Conservation (phyloP, 2,329 filamentous ascomycete species). For the Byssoonygena ceratinophila region DNA sequence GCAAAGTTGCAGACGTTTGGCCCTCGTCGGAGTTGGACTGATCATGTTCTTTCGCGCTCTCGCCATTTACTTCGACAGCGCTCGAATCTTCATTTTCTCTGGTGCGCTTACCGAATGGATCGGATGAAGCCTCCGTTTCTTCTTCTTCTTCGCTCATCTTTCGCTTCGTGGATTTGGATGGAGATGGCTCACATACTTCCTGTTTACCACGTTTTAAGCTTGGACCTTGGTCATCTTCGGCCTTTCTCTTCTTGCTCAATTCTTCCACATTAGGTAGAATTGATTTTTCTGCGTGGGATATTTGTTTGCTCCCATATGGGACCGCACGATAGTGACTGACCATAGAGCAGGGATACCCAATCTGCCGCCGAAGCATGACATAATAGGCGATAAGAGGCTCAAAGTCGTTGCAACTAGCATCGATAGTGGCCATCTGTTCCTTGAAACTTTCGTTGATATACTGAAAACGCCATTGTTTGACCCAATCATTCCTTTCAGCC, state of each 20-base stretch:
- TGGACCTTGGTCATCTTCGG: neutral
- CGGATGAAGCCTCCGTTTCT: neutral
- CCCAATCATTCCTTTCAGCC: constrained; percentile 42
- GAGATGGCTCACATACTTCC: neutral
- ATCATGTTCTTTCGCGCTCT: constrained; percentile 13
- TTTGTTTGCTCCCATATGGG: constrained; percentile 8
- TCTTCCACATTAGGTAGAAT: neutral
- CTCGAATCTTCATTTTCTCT: neutral
- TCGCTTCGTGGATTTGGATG: constrained; percentile 10
- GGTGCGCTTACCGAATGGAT: constrained; percentile 8
- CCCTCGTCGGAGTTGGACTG: neutral
- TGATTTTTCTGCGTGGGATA: neutral
- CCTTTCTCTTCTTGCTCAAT: constrained; percentile 7
- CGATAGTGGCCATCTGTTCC: constrained; percentile 28
- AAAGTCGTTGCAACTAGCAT: constrained; percentile 22
- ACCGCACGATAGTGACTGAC: constrained; percentile 13
- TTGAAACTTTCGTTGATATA: constrained; percentile 28
- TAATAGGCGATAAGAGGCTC: constrained; percentile 24
- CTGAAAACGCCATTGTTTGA: constrained; percentile 28
- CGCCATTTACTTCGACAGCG: constrained; percentile 12
- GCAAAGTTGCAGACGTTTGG: constrained; percentile 13
- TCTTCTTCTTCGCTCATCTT: constrained; percentile 11
- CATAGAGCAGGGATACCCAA: constrained; percentile 22
- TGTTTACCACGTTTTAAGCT: neutral
- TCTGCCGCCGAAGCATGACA: constrained; percentile 22